These are phyloP conservation scores for Nakazawaea wyomingensis DNA, from an alignment of 805 yeast species.

Conservation along the genomic window DNA sequence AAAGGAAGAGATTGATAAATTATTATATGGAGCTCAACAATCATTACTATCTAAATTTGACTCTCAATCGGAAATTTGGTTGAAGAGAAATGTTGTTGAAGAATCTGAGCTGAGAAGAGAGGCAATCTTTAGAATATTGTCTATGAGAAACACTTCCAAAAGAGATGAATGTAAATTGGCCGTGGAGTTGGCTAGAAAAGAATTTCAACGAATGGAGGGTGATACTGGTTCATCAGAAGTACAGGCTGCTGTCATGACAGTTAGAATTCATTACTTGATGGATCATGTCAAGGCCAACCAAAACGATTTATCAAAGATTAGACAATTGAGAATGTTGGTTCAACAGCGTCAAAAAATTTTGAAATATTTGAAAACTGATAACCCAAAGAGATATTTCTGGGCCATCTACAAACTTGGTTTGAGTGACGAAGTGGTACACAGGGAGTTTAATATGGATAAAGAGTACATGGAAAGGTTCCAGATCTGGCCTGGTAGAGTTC, in stretches of 20 bases:
- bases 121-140: conserved; percentile 65
- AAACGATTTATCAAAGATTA: conserved; percentile 68
- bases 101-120: conserved; percentile 58
- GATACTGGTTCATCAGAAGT: conserved; percentile 96
- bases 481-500: conserved; percentile 69
- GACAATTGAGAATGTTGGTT: conserved; percentile 73
- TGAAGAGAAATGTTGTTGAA: conserved; percentile 23
- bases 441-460: conserved; percentile 78
- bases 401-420: conserved; percentile 84
- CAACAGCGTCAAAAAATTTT: conserved; percentile 84
- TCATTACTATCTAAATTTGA: conserved; percentile 38
- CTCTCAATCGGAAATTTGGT: conserved; percentile 17
- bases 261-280: conserved; percentile 71
- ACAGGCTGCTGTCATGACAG: conserved; percentile 88
- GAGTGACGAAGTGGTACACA: conserved; percentile 68
- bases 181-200: conserved; percentile 60
- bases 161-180: conserved; percentile 55
- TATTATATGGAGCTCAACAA: conserved; percentile 73
- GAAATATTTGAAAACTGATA: conserved; percentile 72
- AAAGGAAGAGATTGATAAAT: conserved; percentile 63
- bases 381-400: conserved; percentile 81
- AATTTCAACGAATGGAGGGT: conserved; percentile 78
- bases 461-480: conserved; percentile 73
- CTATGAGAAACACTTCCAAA: conserved; percentile 64
- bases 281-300: conserved; percentile 64